phyloP scores from a whole-genome alignment of 1,139 yeast genomes.

The Saccharomyces pastorianus region DNA sequence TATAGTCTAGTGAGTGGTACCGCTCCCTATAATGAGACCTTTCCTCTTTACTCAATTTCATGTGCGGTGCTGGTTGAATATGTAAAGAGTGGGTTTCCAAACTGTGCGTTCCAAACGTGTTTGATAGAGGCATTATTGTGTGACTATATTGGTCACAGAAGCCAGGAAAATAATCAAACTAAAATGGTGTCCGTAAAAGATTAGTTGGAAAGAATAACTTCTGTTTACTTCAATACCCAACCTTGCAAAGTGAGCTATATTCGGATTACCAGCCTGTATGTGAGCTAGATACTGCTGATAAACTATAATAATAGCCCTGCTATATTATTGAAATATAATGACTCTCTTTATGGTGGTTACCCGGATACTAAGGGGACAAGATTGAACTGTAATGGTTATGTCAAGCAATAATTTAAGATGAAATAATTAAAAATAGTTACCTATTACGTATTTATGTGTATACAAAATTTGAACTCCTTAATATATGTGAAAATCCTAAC shows the following conservation, averaged over 20 bases:
- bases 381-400: too few species aligned
- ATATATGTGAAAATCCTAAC: background rate
- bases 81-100: background rate
- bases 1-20: conserved; percentile 4
- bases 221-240: too few species aligned
- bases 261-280: background rate
- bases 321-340: background rate
- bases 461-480: background rate
- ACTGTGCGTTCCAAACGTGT: background rate
- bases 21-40: background rate
- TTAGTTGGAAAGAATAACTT: background rate
- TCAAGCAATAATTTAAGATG: background rate
- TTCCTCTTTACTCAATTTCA: background rate
- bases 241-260: conserved; percentile 9
- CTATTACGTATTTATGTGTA: background rate
- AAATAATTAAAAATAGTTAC: background rate
- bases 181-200: too few species aligned
- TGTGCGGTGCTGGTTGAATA: background rate
- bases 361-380: background rate
- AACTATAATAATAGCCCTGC: background rate
- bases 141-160: background rate
- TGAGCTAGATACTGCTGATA: background rate
- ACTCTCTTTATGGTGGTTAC: background rate
- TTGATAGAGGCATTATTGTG: background rate
- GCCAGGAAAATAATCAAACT: background rate